These are phyloP conservation scores for thale cress (Arabidopsis thaliana) DNA, from an alignment of 345 rosid genomes.

Conservation along the genomic window DNA sequence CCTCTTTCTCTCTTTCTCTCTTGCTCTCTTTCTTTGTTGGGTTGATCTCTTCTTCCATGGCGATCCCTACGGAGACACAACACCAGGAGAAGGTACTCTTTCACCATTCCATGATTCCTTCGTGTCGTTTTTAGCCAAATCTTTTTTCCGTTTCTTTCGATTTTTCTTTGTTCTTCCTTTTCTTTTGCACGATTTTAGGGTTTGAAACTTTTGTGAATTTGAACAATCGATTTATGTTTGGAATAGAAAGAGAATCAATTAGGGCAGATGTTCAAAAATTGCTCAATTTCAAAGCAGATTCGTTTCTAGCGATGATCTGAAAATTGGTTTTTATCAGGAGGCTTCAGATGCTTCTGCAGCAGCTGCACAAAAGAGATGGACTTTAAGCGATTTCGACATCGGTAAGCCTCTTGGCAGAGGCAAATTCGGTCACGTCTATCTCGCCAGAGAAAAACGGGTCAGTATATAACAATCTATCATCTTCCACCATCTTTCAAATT, in stretches of 20 bases:
- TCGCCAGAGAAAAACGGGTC: constrained; percentile 92
- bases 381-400: constrained; percentile 79
- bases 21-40: constrained; percentile 9
- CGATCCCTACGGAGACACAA: constrained; percentile 71
- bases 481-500: background rate
- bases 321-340: constrained; percentile 46
- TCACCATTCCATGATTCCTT: constrained; percentile 3
- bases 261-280: background rate
- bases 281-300: constrained; percentile 6
- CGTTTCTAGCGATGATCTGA: background rate
- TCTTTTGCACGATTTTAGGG: constrained; percentile 10
- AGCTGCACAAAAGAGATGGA: constrained; percentile 77
- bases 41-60: constrained; percentile 50
- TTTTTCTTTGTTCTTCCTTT: background rate
- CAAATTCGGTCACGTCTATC: constrained; percentile 93
- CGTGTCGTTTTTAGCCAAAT: background rate
- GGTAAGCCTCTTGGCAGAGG: constrained; percentile 98
- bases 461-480: background rate
- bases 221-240: background rate
- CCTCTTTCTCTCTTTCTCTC: constrained; percentile 12
- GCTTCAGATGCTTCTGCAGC: constrained; percentile 60
- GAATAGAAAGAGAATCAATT: no score
- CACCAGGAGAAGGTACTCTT: constrained; percentile 64
- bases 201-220: background rate
- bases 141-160: background rate